These are phyloP conservation scores for Mycena haematopus DNA, from an alignment of 768 basidiomycete genomes.

Conservation along the genomic window DNA sequence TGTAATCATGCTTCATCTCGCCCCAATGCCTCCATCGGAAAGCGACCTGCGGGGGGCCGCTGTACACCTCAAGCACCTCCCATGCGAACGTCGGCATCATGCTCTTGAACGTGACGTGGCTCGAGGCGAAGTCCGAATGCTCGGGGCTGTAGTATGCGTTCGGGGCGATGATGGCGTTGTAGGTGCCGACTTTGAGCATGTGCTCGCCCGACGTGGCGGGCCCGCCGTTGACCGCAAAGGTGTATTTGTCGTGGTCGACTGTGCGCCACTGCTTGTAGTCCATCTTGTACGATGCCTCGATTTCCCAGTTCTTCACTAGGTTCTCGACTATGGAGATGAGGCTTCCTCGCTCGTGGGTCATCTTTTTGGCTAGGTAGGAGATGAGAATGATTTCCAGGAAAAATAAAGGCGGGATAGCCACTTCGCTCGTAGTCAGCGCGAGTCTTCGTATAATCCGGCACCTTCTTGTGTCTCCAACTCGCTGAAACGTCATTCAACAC, in stretches of 20 bases:
- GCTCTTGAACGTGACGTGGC: slow-evolving; percentile 29
- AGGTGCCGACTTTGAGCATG: slow-evolving; percentile 30
- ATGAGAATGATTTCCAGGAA: background rate
- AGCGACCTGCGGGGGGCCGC: slow-evolving; percentile 27
- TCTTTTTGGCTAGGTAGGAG: slow-evolving; percentile 25
- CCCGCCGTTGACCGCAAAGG: background rate
- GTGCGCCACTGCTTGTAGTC: background rate
- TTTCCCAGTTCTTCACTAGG: background rate
- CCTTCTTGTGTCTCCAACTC: slow-evolving; percentile 23
- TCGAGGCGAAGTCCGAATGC: slow-evolving; percentile 27
- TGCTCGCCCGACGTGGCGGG: background rate
- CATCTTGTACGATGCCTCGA: background rate
- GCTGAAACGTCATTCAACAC: slow-evolving; percentile 24
- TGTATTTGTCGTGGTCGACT: background rate
- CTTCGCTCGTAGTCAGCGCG: slow-evolving; percentile 26
- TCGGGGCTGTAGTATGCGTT: slow-evolving; percentile 31
- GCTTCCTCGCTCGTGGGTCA: slow-evolving; percentile 24
- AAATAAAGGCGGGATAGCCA: background rate
- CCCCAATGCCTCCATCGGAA: slow-evolving; percentile 32
- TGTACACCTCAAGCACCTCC: slow-evolving; percentile 32
- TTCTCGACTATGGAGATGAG: slow-evolving; percentile 9
- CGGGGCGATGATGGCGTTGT: slow-evolving; percentile 29
- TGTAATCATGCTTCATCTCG: slow-evolving; percentile 28
- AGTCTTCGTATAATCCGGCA: slow-evolving; percentile 23
- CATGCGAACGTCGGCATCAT: slow-evolving; percentile 33